Conservation (phyloP, 202 grass and related monocot genomes). For the Zizania palustris region DNA sequence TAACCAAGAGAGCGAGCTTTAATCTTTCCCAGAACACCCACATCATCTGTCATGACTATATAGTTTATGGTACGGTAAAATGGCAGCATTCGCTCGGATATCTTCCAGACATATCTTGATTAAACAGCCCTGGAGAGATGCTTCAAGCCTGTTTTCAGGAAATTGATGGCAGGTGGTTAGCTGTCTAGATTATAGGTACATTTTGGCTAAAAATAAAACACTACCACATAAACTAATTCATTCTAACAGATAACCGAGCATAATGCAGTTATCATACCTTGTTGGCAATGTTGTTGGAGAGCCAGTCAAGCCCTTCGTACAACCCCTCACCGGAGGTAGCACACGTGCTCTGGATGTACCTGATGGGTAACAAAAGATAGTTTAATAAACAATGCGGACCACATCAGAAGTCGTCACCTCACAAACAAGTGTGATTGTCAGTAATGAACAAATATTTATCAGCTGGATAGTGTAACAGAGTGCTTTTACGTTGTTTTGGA, state of each 20-base stretch:
- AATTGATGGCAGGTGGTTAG: conserved; percentile 16
- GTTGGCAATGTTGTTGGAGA: conserved; percentile 86
- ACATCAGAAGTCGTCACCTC: neutral
- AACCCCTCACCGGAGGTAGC: conserved; percentile 84
- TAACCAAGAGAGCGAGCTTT: conserved; percentile 29
- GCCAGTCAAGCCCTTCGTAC: conserved; percentile 85
- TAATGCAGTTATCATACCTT: conserved; percentile 41
- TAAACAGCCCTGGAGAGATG: conserved; percentile 36
- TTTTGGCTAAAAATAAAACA: neutral
- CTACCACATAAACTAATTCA: neutral
- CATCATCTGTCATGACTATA: conserved; percentile 50
- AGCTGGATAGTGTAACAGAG: neutral
- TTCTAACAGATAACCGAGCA: neutral
- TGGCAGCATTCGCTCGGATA: conserved; percentile 21
- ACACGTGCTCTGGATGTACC: conserved; percentile 91
- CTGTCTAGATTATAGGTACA: neutral
- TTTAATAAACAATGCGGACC: neutral
- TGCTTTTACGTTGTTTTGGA: neutral
- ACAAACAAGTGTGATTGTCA: neutral
- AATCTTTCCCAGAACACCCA: conserved; percentile 31
- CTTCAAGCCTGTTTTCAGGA: conserved; percentile 48
- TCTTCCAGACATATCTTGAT: conserved; percentile 13
- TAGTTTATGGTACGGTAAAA: conserved; percentile 40
- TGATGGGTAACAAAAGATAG: neutral
- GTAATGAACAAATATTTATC: neutral